Evolutionary conservation across 1,139 yeast species (phyloP), one percentile per base, ranked within the genome.

Genomic region (Yamadazyma triangularis): DNA sequence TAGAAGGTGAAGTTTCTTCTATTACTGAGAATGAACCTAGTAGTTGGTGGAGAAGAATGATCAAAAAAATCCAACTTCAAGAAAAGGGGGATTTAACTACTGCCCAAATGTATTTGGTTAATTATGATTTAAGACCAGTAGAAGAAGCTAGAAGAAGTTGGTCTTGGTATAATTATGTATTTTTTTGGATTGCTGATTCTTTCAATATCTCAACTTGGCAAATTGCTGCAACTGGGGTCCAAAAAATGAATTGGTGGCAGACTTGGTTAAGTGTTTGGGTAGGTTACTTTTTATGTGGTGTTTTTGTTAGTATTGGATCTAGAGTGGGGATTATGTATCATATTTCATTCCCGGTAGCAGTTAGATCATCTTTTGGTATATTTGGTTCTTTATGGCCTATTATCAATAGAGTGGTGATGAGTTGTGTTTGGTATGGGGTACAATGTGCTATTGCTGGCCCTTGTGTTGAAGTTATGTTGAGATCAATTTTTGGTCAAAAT

Each of bases 171-270:
- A 83, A 84, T 50, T 86, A 63, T 51, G 79, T 80, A 8, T 79
- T 74, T 39, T 84, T 84, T 47, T 86, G 95, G 95, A 58, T 85
- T 34, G 88, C 95, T 2, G 95, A 85, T 51, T 77, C 93, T 15
- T 83, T 87, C 60, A 86, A 86, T 54, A 79, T 87, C 47, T 23
- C 83, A 51, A 85, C 95, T 8, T 86, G 93, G 89, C 89, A 84
- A 60, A 85, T 87, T 48, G 95, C 94, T 5, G 79, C 91, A 4
- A 81, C 93, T 1, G 93, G 94, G 41, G 64, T 67, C 18, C 80
- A 81, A 36, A 65, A 64, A 32, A 62, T 86, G 58, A 75, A 79
- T 12, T 85, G 94, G 94, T 86, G 94, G 93, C 88, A 79, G 53
- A 79, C 84, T 11, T 86, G 95, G 94, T 52, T 85, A 21, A 73